Evolutionary conservation across 2,329 filamentous ascomycete species (phyloP), one percentile per base, ranked within the genome.

Genomic region (Fusarium piperis): DNA sequence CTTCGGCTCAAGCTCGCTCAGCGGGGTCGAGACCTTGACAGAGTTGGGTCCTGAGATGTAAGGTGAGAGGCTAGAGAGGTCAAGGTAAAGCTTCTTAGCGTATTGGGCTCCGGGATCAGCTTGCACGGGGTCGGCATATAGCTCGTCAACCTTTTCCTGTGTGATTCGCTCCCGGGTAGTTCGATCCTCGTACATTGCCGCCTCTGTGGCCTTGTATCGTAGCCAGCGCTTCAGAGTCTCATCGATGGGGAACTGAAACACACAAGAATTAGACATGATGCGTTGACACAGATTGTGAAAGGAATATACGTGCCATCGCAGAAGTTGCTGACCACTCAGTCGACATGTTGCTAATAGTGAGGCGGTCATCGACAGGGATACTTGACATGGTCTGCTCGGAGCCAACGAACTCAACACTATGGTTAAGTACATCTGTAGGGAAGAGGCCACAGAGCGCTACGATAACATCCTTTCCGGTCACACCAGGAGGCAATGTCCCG

Each of bases 31-130:
- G 1, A 97, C 84, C 81, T 97, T 97, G 79, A 97, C 94, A 0
- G 92, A 94, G 83, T 97, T 97, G 1, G 95, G 94, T 0, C 95
- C 94, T 0, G 94, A 87, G 13, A 97, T 91, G 70, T 93, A 95
- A 0, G 94, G 94, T 1, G 93, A 91, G 3, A 97, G 87, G 0
- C 93, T 94, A 0, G 91, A 93, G 3, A 97, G 88, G 79, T 97
- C 89, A 23, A 97, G 85, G 80, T 92, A 93, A 1, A 97, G 86
- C 39, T 90, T 84, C 82, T 97, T 97, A 65, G 93, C 91, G 75
- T 97, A 97, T 11, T 85, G 85, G 4, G 94, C 94, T 11, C 89
- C 92, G 35, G 88, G 88, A 77, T 97, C 94, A 2, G 94, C 93
- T 2, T 79, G 81, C 4, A 94, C 78, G 1, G 87, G 89, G 74